A percentile compares a stretch with the other conserved stretches of the same genome.
These are phyloP conservation scores for Mucuna pruriens DNA, from an alignment of 306 rosid species.

Conservation along the genomic window DNA sequence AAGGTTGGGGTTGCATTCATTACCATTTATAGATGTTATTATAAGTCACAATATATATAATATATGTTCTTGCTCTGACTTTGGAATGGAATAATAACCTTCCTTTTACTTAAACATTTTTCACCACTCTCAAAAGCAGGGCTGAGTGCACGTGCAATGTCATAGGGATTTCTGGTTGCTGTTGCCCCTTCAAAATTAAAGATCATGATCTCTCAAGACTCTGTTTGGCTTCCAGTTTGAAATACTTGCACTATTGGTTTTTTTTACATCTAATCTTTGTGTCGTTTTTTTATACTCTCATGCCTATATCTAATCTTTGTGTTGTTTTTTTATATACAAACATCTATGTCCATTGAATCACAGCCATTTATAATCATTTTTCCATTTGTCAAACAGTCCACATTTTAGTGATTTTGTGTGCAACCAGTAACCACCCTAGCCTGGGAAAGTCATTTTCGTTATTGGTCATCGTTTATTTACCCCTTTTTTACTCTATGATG, in stretches of 20 bases:
- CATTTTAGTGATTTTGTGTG: constrained; percentile 5
- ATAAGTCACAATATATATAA: neutral
- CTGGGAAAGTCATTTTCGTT: constrained; percentile 8
- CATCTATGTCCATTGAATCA: neutral
- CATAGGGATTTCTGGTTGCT: neutral
- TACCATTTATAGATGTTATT: neutral
- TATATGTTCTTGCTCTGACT: neutral
- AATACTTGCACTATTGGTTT: neutral
- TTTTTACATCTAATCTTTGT: neutral
- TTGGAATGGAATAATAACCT: neutral
- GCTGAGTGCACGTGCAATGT: constrained; percentile 25
- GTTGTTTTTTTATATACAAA: neutral
- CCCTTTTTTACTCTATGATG: neutral
- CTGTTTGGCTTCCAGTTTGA: constrained; percentile 4
- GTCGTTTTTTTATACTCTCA: too few relatives aligned
- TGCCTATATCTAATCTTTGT: neutral
- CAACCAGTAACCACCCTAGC: neutral
- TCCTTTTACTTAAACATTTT: neutral
- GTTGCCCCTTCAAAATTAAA: neutral
- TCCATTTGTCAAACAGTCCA: neutral
- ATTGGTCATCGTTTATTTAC: neutral
- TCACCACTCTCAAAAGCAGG: neutral
- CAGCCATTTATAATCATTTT: neutral
- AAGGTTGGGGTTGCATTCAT: neutral
- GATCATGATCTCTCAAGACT: constrained; percentile 4